phyloP scores from a whole-genome alignment of 1,284 basidiomycete genomes.

The Boletus smithii region DNA sequence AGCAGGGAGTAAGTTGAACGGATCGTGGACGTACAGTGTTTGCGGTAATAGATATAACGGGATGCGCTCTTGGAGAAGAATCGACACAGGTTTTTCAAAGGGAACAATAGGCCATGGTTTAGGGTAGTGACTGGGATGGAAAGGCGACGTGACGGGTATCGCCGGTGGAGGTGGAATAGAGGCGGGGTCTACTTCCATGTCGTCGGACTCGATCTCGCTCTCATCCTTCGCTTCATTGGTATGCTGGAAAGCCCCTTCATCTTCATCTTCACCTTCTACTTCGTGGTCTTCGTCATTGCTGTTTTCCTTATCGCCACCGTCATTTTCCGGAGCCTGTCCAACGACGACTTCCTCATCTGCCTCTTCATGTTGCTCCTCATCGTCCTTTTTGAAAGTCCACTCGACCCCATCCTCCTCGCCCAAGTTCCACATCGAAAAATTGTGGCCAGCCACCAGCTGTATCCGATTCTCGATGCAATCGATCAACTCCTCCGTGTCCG shows the following conservation, averaged over 20 bases:
- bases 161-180: neutral
- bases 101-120: constrained; percentile 37
- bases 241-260: too few species aligned
- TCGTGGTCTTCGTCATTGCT: neutral
- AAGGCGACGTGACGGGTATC: constrained; percentile 22
- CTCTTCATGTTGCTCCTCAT: too few species aligned
- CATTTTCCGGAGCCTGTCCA: too few species aligned
- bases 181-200: neutral
- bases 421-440: too few species aligned
- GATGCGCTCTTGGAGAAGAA: constrained; percentile 32
- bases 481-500: constrained; percentile 30
- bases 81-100: constrained; percentile 12
- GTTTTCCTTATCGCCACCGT: neutral
- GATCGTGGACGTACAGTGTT: constrained; percentile 29
- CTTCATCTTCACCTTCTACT: too few species aligned
- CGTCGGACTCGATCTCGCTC: neutral
- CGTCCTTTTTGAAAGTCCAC: too few species aligned
- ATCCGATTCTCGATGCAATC: constrained; percentile 12
- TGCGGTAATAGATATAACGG: constrained; percentile 35
- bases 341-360: too few species aligned
- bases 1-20: constrained; percentile 16
- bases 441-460: neutral
- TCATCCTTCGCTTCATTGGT: neutral
- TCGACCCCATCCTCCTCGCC: too few species aligned
- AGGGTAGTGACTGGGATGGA: constrained; percentile 34